Percentiles rank a stretch among this genome's conserved stretches.
Conservation (phyloP, 257 asterid genomes). For the Capsicum pubescens region DNA sequence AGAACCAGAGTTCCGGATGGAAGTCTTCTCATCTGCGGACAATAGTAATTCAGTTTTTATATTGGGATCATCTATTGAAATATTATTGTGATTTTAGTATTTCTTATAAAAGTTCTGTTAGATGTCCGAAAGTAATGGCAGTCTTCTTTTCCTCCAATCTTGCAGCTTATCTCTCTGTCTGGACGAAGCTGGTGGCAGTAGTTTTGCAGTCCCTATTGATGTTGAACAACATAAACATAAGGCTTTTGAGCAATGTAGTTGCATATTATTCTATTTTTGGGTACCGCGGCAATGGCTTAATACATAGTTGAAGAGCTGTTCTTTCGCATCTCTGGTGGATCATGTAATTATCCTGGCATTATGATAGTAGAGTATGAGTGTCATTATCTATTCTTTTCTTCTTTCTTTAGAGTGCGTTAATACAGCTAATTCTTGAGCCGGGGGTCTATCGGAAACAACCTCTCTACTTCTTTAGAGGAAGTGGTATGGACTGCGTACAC, state of each 20-base stretch:
- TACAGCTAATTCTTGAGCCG: neutral
- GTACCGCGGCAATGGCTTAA: neutral
- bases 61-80: neutral
- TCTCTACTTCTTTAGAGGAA: no score
- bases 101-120: neutral
- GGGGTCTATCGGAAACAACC: no score
- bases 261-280: slow-evolving; percentile 2
- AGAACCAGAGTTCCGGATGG: neutral
- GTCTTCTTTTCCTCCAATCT: slow-evolving; percentile 10
- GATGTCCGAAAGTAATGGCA: slow-evolving; percentile 1
- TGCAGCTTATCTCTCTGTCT: slow-evolving; percentile 54
- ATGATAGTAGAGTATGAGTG: neutral
- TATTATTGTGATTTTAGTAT: neutral
- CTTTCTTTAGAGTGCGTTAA: neutral
- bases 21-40: neutral
- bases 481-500: no score
- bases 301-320: neutral
- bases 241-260: neutral
- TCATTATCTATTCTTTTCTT: neutral
- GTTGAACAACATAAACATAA: neutral
- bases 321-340: slow-evolving; percentile 12
- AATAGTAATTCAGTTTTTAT: neutral
- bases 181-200: slow-evolving; percentile 35
- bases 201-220: slow-evolving; percentile 18
- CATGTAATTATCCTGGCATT: slow-evolving; percentile 23